A percentile compares a stretch with the other conserved stretches of the same genome.
phyloP scores from a whole-genome alignment of 2,329 filamentous ascomycete genomes.

The Domatiomyces globalis region DNA sequence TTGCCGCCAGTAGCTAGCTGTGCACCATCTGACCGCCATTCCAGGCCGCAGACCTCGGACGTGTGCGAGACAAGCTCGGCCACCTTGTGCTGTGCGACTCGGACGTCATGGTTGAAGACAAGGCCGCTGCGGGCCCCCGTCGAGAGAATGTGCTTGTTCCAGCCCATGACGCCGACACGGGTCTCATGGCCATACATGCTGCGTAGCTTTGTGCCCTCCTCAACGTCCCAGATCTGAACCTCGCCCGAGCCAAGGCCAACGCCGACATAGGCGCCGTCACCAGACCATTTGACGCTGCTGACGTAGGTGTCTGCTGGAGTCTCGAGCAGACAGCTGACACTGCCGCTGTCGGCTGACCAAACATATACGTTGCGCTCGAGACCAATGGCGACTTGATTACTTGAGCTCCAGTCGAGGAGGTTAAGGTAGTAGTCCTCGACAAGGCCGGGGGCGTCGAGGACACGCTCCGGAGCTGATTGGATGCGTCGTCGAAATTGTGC shows the following conservation, averaged over 20 bases:
- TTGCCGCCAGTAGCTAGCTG: slow-evolving; percentile 96
- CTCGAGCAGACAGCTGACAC: slow-evolving; percentile 78
- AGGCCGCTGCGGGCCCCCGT: slow-evolving; percentile 88
- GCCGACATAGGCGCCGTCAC: slow-evolving; percentile 88
- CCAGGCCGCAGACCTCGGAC: slow-evolving; percentile 91
- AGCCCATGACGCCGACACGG: slow-evolving; percentile 94
- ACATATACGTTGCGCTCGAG: slow-evolving; percentile 95
- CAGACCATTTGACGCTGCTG: slow-evolving; percentile 97
- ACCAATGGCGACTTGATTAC: slow-evolving; percentile 95
- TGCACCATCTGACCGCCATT: slow-evolving; percentile 92
- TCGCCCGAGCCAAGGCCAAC: slow-evolving; percentile 91
- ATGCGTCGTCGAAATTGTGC: slow-evolving; percentile 86
- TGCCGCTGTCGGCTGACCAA: slow-evolving; percentile 90
- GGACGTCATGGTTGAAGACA: slow-evolving; percentile 88
- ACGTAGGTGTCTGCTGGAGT: slow-evolving; percentile 83
- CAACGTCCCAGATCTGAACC: slow-evolving; percentile 67
- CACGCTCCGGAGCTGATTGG: slow-evolving; percentile 85
- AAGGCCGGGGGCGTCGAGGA: slow-evolving; percentile 87
- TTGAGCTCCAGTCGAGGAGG: slow-evolving; percentile 92
- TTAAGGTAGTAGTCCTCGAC: slow-evolving; percentile 99
- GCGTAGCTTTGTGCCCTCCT: slow-evolving; percentile 85
- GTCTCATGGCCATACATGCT: slow-evolving; percentile 98
- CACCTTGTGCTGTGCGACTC: slow-evolving; percentile 93
- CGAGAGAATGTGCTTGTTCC: slow-evolving; percentile 96
- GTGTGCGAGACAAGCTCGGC: slow-evolving; percentile 95